phyloP scores from a whole-genome alignment of 2,329 filamentous ascomycete species.

The Pyrenophora graminea region DNA sequence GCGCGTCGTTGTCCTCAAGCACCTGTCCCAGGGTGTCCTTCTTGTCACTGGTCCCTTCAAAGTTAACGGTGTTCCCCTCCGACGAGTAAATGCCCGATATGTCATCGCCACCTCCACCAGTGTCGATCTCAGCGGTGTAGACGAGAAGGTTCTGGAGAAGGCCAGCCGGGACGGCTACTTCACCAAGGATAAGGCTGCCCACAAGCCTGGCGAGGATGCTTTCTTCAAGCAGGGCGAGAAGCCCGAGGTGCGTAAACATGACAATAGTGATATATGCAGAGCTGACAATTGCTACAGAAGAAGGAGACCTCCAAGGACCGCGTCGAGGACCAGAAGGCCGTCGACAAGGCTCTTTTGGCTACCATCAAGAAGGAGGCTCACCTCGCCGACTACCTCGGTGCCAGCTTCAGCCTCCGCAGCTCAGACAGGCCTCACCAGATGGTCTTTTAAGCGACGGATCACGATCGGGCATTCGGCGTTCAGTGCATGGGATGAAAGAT shows the following conservation, averaged over 20 bases:
- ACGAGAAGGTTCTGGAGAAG: constrained; percentile 75
- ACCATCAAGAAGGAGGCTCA: constrained; percentile 98
- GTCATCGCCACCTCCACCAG: constrained; percentile 88
- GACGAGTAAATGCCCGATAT: constrained; percentile 89
- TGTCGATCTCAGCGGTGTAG: constrained; percentile 82
- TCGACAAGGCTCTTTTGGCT: constrained; percentile 94
- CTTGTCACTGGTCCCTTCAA: constrained; percentile 99
- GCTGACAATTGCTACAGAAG: constrained; percentile 66
- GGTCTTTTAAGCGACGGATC: constrained; percentile 75
- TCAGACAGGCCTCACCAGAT: constrained; percentile 99
- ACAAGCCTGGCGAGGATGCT: constrained; percentile 96
- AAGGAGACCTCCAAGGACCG: constrained; percentile 92
- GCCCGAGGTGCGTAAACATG: constrained; percentile 73
- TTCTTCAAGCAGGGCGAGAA: constrained; percentile 99
- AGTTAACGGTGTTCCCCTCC: constrained; percentile 98
- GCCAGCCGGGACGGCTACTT: constrained; percentile 86
- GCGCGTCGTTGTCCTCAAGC: constrained; percentile 98
- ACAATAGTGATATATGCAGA: background rate
- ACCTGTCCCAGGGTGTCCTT: constrained; percentile 95
- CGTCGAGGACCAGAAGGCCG: constrained; percentile 95
- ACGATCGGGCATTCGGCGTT: constrained; percentile 46
- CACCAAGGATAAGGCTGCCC: constrained; percentile 88
- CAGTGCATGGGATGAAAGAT: constrained; percentile 49
- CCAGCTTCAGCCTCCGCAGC: constrained; percentile 97
- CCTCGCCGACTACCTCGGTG: constrained; percentile 90